phyloP scores from a whole-genome alignment of 345 rosid species.

The Camelina neglecta region DNA sequence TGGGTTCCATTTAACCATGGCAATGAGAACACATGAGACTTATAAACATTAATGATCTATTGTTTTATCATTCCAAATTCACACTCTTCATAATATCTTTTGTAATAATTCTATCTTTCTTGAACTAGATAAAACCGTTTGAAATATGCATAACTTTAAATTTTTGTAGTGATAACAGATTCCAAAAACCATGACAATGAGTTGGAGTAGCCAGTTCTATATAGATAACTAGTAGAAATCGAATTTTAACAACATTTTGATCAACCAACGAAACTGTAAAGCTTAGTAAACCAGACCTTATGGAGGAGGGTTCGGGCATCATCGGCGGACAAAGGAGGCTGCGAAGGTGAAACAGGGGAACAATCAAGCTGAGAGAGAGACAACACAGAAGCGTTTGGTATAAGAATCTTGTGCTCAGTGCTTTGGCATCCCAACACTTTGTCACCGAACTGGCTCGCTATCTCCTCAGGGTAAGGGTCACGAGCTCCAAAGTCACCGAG shows the following conservation, averaged over 20 bases:
- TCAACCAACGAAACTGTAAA: not conserved
- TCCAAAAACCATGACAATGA: too few species aligned
- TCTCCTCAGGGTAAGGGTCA: slow-evolving; percentile 56
- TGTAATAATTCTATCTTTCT: too few species aligned
- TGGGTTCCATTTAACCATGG: too few species aligned
- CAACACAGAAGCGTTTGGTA: slow-evolving; percentile 70
- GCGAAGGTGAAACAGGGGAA: slow-evolving; percentile 68
- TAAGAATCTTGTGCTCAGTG: slow-evolving; percentile 90
- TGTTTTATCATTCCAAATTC: too few species aligned
- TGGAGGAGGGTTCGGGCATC: slow-evolving; percentile 67
- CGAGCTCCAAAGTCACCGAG: slow-evolving; percentile 45
- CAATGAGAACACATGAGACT: not conserved
- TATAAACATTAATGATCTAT: not conserved
- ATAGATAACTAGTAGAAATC: too few species aligned
- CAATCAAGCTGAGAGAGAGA: slow-evolving; percentile 72
- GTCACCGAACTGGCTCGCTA: slow-evolving; percentile 82
- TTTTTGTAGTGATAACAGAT: too few species aligned
- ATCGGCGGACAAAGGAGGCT: slow-evolving; percentile 61
- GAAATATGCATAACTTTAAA: too few species aligned
- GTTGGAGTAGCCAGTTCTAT: too few species aligned
- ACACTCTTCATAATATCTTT: too few species aligned
- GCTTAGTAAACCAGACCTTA: slow-evolving; percentile 54
- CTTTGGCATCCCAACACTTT: slow-evolving; percentile 68
- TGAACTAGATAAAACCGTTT: too few species aligned
- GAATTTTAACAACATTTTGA: not conserved